Conservation (phyloP, 208 protist species). For the Trypanosoma lewisi region DNA sequence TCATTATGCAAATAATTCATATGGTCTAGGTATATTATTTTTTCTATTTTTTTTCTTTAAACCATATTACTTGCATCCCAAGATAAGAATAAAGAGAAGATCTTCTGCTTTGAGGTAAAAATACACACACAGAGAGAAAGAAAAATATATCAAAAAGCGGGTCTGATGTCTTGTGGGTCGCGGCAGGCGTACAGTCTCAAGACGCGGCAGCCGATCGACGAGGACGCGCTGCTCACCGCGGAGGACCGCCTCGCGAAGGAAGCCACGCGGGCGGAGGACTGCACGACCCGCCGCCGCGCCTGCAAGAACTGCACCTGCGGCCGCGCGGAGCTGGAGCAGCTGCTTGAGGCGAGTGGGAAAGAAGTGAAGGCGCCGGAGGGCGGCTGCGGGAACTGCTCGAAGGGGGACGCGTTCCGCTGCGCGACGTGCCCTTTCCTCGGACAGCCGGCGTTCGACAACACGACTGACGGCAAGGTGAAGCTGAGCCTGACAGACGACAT, state of each 20-base stretch:
- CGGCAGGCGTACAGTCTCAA: conserved; percentile 71
- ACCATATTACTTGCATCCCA: no score
- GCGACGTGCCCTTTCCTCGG: conserved; percentile 86
- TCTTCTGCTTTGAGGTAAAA: not conserved
- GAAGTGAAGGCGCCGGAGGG: conserved; percentile 34
- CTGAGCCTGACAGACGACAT: conserved; percentile 78
- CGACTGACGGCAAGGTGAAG: conserved; percentile 82
- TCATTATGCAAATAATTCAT: no score
- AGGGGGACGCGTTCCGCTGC: conserved; percentile 90
- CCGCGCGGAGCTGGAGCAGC: conserved; percentile 67
- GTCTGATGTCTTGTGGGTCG: not conserved
- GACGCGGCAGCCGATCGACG: conserved; percentile 77
- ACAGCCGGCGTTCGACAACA: conserved; percentile 82
- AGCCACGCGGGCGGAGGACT: conserved; percentile 64
- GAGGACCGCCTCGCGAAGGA: conserved; percentile 67
- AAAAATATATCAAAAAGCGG: conserved; percentile 7
- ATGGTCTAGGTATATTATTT: no score
- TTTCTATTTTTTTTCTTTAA: not conserved
- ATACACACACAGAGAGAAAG: conserved; percentile 6
- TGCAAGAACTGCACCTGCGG: conserved; percentile 91
- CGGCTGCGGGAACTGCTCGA: conserved; percentile 86
- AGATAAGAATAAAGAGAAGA: no score
- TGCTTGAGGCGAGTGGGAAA: conserved; percentile 47
- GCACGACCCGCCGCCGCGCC: conserved; percentile 74
- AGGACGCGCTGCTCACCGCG: conserved; percentile 72